These are phyloP conservation scores for Harringtonia lauricola DNA, from an alignment of 2,329 filamentous ascomycete genomes.

Conservation along the genomic window DNA sequence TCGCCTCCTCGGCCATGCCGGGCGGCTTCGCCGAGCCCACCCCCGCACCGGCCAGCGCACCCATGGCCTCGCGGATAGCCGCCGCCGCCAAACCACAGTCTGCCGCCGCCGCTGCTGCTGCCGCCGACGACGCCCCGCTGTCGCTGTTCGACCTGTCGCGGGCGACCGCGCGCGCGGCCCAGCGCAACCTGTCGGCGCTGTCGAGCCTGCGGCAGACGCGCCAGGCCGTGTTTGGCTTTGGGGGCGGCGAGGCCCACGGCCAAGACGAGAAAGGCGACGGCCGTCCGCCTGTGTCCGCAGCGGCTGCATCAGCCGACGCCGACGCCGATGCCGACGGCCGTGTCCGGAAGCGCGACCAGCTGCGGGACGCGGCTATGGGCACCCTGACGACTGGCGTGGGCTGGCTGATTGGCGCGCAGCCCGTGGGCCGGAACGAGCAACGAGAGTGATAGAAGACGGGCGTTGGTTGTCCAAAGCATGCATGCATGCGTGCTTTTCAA, in stretches of 20 bases:
- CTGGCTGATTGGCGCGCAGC: constrained; percentile 53
- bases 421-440: constrained; percentile 15
- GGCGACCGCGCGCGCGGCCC: constrained; percentile 47
- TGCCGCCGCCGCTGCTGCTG: constrained; percentile 13
- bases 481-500: too few species aligned
- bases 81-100: too few species aligned
- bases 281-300: not conserved
- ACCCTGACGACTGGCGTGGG: constrained; percentile 56
- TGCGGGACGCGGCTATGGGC: constrained; percentile 56
- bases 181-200: constrained; percentile 45
- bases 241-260: constrained; percentile 17
- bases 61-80: constrained; percentile 5
- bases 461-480: too few species aligned
- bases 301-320: not conserved
- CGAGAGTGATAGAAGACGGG: too few species aligned
- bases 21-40: constrained; percentile 33
- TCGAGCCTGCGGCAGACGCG: constrained; percentile 36
- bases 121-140: constrained; percentile 45
- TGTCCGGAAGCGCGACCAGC: constrained; percentile 60
- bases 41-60: not conserved
- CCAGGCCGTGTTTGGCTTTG: constrained; percentile 13
- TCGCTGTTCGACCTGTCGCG: constrained; percentile 54
- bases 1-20: constrained; percentile 26
- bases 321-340: constrained; percentile 4
- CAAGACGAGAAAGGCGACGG: constrained; percentile 4